phyloP scores from a whole-genome alignment of 768 basidiomycete genomes.

The Suillus variegatus region DNA sequence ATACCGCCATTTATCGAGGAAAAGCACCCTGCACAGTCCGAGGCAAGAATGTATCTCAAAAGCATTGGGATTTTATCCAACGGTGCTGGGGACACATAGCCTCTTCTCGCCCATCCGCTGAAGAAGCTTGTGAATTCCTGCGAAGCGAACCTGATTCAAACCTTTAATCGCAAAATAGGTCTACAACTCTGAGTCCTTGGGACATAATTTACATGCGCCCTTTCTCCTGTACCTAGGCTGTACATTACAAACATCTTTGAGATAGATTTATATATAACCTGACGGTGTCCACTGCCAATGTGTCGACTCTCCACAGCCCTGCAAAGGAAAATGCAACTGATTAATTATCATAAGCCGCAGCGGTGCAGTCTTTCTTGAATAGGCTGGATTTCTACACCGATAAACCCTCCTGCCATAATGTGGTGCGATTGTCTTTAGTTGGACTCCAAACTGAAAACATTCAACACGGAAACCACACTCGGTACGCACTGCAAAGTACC shows the following conservation, averaged over 20 bases:
- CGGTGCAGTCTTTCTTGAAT: background rate
- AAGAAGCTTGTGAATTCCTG: background rate
- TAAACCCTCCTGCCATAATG: background rate
- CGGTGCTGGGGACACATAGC: background rate
- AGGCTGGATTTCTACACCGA: background rate
- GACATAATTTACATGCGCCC: background rate
- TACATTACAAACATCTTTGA: background rate
- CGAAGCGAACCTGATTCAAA: background rate
- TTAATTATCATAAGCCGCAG: background rate
- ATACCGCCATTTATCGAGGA: background rate
- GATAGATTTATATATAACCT: background rate
- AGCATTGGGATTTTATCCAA: background rate
- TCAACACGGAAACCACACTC: background rate
- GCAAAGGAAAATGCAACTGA: background rate
- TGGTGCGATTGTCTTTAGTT: background rate
- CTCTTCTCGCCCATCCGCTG: background rate
- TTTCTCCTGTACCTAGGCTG: background rate
- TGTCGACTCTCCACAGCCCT: background rate
- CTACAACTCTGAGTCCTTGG: background rate
- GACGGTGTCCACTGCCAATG: background rate
- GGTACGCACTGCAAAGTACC: too few relatives aligned
- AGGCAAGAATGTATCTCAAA: background rate
- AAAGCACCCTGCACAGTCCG: background rate
- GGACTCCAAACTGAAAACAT: background rate
- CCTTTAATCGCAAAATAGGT: background rate